Percentiles rank a stretch among this genome's conserved stretches.
Evolutionary conservation across 305 asterid genomes (phyloP).

Genomic region (Solanum chacoense): DNA sequence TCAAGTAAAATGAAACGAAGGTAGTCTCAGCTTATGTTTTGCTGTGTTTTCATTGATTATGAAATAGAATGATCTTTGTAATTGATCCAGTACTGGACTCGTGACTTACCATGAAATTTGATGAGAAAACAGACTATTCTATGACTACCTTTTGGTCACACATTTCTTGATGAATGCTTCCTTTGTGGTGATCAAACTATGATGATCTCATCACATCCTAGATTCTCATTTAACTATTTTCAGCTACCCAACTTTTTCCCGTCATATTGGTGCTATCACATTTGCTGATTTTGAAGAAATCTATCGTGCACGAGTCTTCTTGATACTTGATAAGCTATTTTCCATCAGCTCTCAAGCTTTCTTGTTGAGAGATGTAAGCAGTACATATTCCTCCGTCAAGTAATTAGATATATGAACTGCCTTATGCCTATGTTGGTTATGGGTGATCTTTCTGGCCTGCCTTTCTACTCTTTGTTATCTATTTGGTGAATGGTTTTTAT

Average conservation of each 20-base stretch:
- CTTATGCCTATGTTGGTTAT: background rate
- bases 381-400: background rate
- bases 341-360: background rate
- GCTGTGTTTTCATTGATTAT: background rate
- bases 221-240: background rate
- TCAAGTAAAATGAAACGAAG: background rate
- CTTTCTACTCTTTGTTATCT: background rate
- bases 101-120: background rate
- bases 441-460: background rate
- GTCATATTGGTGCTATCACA: background rate
- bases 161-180: background rate
- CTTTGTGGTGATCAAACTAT: background rate
- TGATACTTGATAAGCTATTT: background rate
- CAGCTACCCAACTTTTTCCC: background rate
- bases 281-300: background rate
- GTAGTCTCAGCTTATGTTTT: background rate
- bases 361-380: background rate
- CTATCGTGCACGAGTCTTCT: background rate
- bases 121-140: background rate
- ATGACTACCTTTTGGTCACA: background rate
- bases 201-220: background rate
- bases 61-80: background rate
- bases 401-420: background rate
- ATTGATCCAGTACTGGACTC: background rate
- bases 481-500: slow-evolving; percentile 8